Evolutionary conservation across 75 land plant species (phyloP), one percentile per base, ranked within the genome.

Genomic region (Chamaecyparis obtusa): DNA sequence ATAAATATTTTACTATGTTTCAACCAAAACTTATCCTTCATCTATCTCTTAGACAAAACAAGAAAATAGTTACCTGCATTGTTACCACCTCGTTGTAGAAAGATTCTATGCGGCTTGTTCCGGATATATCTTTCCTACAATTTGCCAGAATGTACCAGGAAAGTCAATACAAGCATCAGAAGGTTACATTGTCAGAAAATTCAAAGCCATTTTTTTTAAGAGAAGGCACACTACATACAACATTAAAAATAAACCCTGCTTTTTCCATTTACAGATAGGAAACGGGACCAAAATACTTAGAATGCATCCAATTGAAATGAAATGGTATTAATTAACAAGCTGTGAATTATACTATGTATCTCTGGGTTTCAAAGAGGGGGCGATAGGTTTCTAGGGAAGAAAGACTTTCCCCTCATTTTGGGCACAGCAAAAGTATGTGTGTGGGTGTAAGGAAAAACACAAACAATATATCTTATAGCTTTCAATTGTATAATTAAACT

Each of bases 51-150:
- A 72, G 36, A 33, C 0, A 72, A 33, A 79, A 21, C n/a, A 79
- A 41, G 43, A 15, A 24, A 80, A 80, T 17, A 35, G 27, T 80
- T 80, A 92, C 94, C 93, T 94, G 94, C 46, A 93, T 86, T 32
- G 76, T 57, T 30, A 93, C 89, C 51, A 94, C 92, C 48, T 88
- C 88, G 16, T 85, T 78, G 87, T 91, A 94, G 84, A 90, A 93
- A 54, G 93, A 85, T 77, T 67, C 44, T 55, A 93, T 90, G 32
- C 83, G 79, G 1, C 39, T 75, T 48, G 83, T 84, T 41, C 95
- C 95, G 49, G 84, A 41, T 84, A 93, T 86, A 87, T 94, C 94
- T 56, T 90, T 88, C 86, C 94, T 94, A 81, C 10, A 7, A 37
- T 77, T 77, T 80, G 30, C 27, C 83, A 88, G 0, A 55, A 49